Evolutionary conservation across 192 early-diverging fungal species (phyloP).

Genomic region (Rhizoclosmatium sp.): DNA sequence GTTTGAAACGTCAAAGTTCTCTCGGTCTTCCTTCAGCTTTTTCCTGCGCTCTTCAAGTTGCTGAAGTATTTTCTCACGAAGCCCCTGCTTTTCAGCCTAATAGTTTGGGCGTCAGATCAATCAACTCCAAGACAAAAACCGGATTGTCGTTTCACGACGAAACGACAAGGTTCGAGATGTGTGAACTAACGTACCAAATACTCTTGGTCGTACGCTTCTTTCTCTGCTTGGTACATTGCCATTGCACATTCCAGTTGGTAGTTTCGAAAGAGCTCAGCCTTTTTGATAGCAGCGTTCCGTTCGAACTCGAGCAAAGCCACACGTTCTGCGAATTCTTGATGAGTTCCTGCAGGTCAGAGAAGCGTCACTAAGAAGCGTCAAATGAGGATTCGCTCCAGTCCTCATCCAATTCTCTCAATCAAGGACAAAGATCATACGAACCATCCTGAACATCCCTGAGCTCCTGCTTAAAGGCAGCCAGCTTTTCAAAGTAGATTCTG

Average conservation of each 20-base stretch:
- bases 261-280: slow-evolving; percentile 69
- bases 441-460: slow-evolving; percentile 40
- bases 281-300: slow-evolving; percentile 61
- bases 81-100: slow-evolving; percentile 58
- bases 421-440: background rate
- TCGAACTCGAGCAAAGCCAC: slow-evolving; percentile 64
- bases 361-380: background rate
- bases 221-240: slow-evolving; percentile 65
- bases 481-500: slow-evolving; percentile 46
- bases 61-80: slow-evolving; percentile 77
- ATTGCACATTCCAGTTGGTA: slow-evolving; percentile 78
- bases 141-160: background rate
- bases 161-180: background rate
- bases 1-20: slow-evolving; percentile 78
- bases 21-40: slow-evolving; percentile 84
- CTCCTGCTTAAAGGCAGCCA: slow-evolving; percentile 42
- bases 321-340: slow-evolving; percentile 74
- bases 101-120: background rate
- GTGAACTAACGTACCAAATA: slow-evolving; percentile 19
- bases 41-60: slow-evolving; percentile 80
- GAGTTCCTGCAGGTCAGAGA: slow-evolving; percentile 55
- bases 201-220: slow-evolving; percentile 48
- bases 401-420: background rate
- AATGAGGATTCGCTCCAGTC: background rate
- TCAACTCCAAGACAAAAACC: background rate